Evolutionary conservation across 179 eudicot species (phyloP), one percentile per base, ranked within the genome.

Genomic region (Actinidia chinensis): DNA sequence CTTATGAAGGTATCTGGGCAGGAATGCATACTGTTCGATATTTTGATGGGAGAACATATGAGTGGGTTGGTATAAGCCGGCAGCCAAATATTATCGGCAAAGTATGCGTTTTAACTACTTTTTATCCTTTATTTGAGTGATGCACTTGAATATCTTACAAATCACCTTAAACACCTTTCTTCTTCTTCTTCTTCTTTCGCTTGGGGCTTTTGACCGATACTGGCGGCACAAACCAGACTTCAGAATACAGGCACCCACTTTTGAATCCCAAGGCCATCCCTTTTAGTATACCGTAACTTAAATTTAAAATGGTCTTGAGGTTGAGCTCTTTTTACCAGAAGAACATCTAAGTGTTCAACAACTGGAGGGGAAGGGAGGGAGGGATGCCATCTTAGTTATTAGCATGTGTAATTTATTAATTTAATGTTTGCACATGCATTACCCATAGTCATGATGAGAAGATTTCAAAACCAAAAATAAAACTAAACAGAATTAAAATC

Each of bases 1-100:
- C 10, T 47, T 68, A 20, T 72, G 68, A 86, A 95, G 99, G 99
- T 76, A 96, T 96, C 59, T 94, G 96, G 97, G 95, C 98, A 18
- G 99, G 99, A 78, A 96, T 96, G 99, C 88, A 88, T 36, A 94
- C 99, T 76, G 99, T 96, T 71, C 85, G 98, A 71, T 90, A 96
- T 75, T 96, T 96, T 79, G 99, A 96, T 82, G 99, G 98, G 18
- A 94, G 82, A 85, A 94, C 99, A 36, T 96, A 96, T 72, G 96
- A 92, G 83, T 96, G 99, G 99, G 99, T 96, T 71, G 99, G 99
- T 67, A 90, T 96, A 75, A 96, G 99, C 82, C 89, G 89, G 61
- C 99, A 96, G 83, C 99, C 99, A 83, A 94, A 94, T 85, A 92
- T 96, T 60, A 91, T 94, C 44, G 86, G 98, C 81, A 96, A 94